These are phyloP conservation scores for Sophora flavescens DNA, from an alignment of 306 rosid genomes.

Conservation along the genomic window DNA sequence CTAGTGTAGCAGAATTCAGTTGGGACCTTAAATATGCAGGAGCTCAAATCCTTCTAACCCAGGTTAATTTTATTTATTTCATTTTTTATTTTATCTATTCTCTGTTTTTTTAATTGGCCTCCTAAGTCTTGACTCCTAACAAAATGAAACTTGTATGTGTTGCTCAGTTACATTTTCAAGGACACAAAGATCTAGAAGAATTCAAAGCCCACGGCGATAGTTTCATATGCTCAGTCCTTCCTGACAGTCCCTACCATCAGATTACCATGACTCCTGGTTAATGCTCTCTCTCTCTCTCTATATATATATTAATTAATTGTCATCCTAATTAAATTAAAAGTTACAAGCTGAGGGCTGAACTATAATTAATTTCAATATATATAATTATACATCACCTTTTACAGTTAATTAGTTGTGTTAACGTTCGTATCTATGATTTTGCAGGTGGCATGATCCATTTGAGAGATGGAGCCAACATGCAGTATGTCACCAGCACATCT, in stretches of 20 bases:
- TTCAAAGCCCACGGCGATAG: constrained; percentile 74
- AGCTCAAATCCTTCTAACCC: constrained; percentile 74
- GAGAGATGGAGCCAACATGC: constrained; percentile 93
- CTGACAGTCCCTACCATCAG: constrained; percentile 83
- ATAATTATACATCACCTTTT: not conserved
- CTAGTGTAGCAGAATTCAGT: constrained; percentile 77
- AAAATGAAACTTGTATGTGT: not conserved
- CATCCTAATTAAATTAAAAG: not conserved
- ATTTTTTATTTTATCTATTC: not conserved
- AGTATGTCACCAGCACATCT: constrained; percentile 75
- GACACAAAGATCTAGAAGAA: constrained; percentile 55
- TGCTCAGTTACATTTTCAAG: constrained; percentile 66
- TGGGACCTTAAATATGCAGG: constrained; percentile 99
- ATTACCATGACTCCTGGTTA: constrained; percentile 64
- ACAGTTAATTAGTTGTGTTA: not conserved
- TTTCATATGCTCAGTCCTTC: constrained; percentile 80
- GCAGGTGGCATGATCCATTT: constrained; percentile 75
- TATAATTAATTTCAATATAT: not conserved
- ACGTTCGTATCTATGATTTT: not conserved
- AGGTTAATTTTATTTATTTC: constrained; percentile 48
- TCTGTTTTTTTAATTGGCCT: not conserved
- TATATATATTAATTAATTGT: not conserved
- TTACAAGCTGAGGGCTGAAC: not conserved
- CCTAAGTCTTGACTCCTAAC: not conserved
- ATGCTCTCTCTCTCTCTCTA: not conserved